Conservation (phyloP, 345 rosid species). For the Moricandia arvensis region DNA sequence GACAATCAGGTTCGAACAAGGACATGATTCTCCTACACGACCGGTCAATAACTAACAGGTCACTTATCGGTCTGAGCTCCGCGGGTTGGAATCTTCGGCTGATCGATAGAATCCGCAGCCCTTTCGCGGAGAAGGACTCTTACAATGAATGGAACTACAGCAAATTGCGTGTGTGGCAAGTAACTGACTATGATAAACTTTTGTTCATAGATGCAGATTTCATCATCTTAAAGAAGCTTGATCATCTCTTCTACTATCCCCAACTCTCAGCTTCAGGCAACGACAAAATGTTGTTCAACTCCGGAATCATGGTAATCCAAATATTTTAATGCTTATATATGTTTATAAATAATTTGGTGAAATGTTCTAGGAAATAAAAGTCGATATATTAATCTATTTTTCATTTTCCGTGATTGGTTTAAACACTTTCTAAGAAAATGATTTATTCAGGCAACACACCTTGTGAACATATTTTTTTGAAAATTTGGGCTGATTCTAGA, state of each 20-base stretch:
- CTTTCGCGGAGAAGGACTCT: conserved; percentile 47
- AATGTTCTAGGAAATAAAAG: neutral
- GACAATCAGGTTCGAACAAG: conserved; percentile 43
- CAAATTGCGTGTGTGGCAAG: conserved; percentile 78
- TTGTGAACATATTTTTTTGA: too few species aligned
- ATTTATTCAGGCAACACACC: too few species aligned
- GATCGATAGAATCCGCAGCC: conserved; percentile 61
- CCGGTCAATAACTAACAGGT: conserved; percentile 40
- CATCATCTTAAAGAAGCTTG: conserved; percentile 52
- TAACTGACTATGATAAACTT: conserved; percentile 54
- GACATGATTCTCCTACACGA: conserved; percentile 79
- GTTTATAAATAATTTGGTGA: neutral
- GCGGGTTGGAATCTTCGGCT: conserved; percentile 67
- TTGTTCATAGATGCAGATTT: conserved; percentile 78
- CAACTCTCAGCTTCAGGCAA: conserved; percentile 64
- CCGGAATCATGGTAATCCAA: conserved; percentile 66
- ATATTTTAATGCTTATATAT: neutral
- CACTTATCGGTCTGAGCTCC: conserved; percentile 45
- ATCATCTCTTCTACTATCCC: conserved; percentile 55
- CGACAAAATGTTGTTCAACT: conserved; percentile 52
- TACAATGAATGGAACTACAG: conserved; percentile 96
- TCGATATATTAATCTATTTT: neutral
- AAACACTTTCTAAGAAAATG: neutral
- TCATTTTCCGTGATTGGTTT: neutral
- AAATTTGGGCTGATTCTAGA: too few species aligned